These are phyloP conservation scores for Tulasnella sp. DNA, from an alignment of 768 basidiomycete genomes.

Conservation along the genomic window DNA sequence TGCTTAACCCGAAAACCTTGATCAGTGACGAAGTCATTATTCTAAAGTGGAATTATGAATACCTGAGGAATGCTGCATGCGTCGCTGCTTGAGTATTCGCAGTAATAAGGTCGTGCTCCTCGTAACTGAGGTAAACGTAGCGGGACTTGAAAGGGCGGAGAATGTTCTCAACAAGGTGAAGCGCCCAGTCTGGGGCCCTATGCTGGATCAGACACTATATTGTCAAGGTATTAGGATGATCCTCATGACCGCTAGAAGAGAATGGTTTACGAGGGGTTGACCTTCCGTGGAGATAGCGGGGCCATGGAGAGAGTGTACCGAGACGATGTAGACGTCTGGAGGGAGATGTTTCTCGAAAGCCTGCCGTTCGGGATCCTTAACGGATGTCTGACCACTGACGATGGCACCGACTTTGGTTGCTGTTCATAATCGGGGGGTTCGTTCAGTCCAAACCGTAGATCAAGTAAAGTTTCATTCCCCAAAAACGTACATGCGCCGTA, in stretches of 20 bases:
- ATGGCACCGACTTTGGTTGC: slow-evolving; percentile 89
- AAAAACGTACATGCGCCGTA: slow-evolving; percentile 78
- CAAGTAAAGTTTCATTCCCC: neutral
- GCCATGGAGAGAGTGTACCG: slow-evolving; percentile 90
- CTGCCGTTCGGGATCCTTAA: slow-evolving; percentile 84
- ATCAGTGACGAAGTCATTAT: neutral
- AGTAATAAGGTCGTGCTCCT: slow-evolving; percentile 91
- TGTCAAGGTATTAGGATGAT: neutral
- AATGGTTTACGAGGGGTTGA: slow-evolving; percentile 73
- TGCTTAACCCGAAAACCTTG: slow-evolving; percentile 41
- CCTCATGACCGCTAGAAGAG: neutral
- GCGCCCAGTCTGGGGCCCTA: slow-evolving; percentile 61
- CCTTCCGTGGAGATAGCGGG: slow-evolving; percentile 79
- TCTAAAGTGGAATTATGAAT: slow-evolving; percentile 15
- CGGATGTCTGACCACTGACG: slow-evolving; percentile 92
- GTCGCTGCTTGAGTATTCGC: slow-evolving; percentile 98
- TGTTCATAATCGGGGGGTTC: slow-evolving; percentile 24
- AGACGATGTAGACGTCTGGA: slow-evolving; percentile 75
- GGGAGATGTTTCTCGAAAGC: slow-evolving; percentile 90
- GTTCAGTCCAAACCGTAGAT: neutral
- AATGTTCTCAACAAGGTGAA: slow-evolving; percentile 70
- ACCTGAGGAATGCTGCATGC: slow-evolving; percentile 96
- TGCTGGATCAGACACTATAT: slow-evolving; percentile 56
- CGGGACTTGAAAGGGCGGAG: slow-evolving; percentile 71
- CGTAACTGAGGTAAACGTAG: slow-evolving; percentile 88